phyloP scores from a whole-genome alignment of 345 rosid species.

The Anastatica hierochuntica region DNA sequence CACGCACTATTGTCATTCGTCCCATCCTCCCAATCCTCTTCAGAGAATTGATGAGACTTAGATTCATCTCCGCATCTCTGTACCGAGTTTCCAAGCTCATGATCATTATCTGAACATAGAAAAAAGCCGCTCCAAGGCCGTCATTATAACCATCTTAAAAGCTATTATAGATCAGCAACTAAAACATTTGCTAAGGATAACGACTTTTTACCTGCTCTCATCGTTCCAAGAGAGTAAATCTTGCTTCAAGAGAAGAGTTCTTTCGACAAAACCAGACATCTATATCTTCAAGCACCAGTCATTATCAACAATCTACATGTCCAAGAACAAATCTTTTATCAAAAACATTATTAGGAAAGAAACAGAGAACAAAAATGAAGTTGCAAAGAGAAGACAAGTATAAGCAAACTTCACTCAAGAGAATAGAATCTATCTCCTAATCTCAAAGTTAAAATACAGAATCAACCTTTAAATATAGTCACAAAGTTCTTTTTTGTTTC shows the following conservation, averaged over 20 bases:
- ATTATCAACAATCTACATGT: too few relatives aligned
- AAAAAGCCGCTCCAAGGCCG: too few relatives aligned
- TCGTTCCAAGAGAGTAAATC: constrained; percentile 16
- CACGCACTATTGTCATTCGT: not conserved
- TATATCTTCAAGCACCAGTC: too few relatives aligned
- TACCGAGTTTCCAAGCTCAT: constrained; percentile 27
- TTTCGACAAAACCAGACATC: too few relatives aligned
- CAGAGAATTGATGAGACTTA: constrained; percentile 24
- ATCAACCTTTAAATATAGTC: constrained; percentile 20
- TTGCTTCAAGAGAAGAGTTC: too few relatives aligned
- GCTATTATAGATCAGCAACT: too few relatives aligned
- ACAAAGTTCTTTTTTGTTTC: too few relatives aligned
- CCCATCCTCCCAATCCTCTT: constrained; percentile 29
- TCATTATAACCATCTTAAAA: too few relatives aligned
- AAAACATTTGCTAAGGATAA: too few relatives aligned
- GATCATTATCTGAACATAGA: constrained; percentile 46
- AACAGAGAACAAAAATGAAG: constrained; percentile 1
- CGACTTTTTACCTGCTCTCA: constrained; percentile 58
- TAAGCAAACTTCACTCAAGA: constrained; percentile 15
- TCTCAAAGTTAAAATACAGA: not conserved
- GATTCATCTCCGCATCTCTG: constrained; percentile 27
- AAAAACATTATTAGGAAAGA: too few relatives aligned
- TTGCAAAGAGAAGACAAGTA: constrained; percentile 16
- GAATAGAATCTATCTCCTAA: constrained; percentile 19
- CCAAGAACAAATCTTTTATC: too few relatives aligned